These are phyloP conservation scores for Pyrenochaeta sp. DNA, from an alignment of 2,329 filamentous ascomycete genomes.

Conservation along the genomic window DNA sequence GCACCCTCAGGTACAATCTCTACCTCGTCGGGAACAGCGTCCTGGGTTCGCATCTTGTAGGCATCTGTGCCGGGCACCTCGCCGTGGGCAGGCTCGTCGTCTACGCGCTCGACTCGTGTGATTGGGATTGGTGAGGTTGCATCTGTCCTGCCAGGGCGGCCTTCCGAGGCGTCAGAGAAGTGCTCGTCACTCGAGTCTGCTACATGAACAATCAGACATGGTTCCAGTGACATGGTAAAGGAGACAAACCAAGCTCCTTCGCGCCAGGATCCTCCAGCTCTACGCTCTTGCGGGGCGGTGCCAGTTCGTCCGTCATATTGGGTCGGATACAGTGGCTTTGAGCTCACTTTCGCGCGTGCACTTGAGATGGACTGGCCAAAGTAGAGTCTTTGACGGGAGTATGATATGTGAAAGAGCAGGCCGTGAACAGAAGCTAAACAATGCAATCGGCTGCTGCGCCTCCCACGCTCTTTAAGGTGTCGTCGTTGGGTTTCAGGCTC, in stretches of 20 bases:
- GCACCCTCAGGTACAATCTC: constrained; percentile 61
- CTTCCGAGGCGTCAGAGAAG: constrained; percentile 72
- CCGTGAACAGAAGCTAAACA: neutral
- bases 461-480: constrained; percentile 21
- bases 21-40: constrained; percentile 71
- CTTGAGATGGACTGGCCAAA: neutral
- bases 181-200: constrained; percentile 65
- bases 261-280: constrained; percentile 66
- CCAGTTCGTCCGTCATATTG: constrained; percentile 55
- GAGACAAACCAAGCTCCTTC: constrained; percentile 61
- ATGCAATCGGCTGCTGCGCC: constrained; percentile 20
- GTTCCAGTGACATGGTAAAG: neutral
- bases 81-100: constrained; percentile 66
- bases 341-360: neutral
- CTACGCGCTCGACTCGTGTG: constrained; percentile 70
- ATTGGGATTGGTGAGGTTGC: constrained; percentile 64
- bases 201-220: constrained; percentile 22
- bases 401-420: neutral
- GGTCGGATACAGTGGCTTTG: neutral
- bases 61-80: constrained; percentile 69
- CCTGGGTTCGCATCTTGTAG: constrained; percentile 65
- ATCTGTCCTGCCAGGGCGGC: constrained; percentile 53
- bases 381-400: neutral
- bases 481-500: constrained; percentile 30
- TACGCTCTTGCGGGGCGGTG: constrained; percentile 63